These are phyloP conservation scores for Arthrinium phaeospermum DNA, from an alignment of 2,329 filamentous ascomycete genomes.

Conservation along the genomic window DNA sequence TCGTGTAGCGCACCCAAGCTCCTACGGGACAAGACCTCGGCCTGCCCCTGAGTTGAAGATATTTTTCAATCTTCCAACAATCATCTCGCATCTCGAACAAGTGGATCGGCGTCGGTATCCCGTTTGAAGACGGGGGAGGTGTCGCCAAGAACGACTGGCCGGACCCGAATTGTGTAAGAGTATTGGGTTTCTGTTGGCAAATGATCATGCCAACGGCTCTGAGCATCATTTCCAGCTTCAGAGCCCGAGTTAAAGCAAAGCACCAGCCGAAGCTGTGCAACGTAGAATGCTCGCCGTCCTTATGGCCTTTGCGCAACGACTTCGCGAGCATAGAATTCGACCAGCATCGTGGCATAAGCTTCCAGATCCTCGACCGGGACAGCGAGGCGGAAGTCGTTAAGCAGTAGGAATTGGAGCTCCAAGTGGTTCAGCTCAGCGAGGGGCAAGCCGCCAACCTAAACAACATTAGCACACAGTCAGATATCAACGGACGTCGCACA, in stretches of 20 bases:
- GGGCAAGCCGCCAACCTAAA: slow-evolving; percentile 89
- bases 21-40: neutral
- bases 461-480: neutral
- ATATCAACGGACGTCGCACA: slow-evolving; percentile 23
- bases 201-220: slow-evolving; percentile 3
- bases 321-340: slow-evolving; percentile 96
- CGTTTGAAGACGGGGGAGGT: neutral
- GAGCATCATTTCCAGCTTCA: slow-evolving; percentile 8
- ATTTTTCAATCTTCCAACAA: slow-evolving; percentile 16
- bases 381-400: slow-evolving; percentile 95
- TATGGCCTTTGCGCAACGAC: slow-evolving; percentile 62
- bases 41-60: slow-evolving; percentile 13
- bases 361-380: slow-evolving; percentile 95
- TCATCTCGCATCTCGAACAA: slow-evolving; percentile 3
- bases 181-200: neutral
- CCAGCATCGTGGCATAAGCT: slow-evolving; percentile 96
- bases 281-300: slow-evolving; percentile 21
- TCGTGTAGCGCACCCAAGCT: neutral
- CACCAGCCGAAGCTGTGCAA: slow-evolving; percentile 4
- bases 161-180: neutral
- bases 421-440: slow-evolving; percentile 93
- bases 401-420: slow-evolving; percentile 90
- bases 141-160: neutral
- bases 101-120: neutral
- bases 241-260: neutral